Conservation (phyloP, 768 basidiomycete species). For the Crucibulum laeve region DNA sequence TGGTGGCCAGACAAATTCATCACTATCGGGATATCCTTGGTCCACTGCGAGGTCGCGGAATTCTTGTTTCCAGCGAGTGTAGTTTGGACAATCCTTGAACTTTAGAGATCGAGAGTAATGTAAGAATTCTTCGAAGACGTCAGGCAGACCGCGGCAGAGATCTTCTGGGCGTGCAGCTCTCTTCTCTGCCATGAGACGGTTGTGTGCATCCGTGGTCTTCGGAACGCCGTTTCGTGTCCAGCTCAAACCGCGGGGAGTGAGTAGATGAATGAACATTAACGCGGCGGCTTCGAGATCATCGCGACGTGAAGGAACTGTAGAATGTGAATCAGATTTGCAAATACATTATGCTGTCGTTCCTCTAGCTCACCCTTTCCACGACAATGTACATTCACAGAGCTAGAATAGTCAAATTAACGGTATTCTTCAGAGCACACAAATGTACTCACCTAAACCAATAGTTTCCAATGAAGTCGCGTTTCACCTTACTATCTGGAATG, state of each 20-base stretch:
- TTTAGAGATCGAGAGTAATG: conserved; percentile 65
- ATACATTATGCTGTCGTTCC: conserved; percentile 9
- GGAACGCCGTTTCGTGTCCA: conserved; percentile 85
- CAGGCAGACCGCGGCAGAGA: conserved; percentile 64
- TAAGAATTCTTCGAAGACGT: conserved; percentile 74
- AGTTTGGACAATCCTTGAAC: conserved; percentile 69
- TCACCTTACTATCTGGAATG: conserved; percentile 62
- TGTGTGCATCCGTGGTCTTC: conserved; percentile 60
- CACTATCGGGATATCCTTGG: conserved; percentile 51
- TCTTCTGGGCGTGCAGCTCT: conserved; percentile 55
- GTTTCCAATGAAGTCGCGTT: conserved; percentile 77
- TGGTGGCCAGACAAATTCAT: conserved; percentile 74
- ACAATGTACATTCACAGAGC: conserved; percentile 74
- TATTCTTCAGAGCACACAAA: background rate
- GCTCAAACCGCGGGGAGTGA: conserved; percentile 69
- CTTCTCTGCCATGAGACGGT: conserved; percentile 62
- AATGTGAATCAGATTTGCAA: conserved; percentile 4
- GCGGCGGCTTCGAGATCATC: conserved; percentile 78
- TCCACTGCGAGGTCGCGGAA: conserved; percentile 61
- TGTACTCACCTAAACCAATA: conserved; percentile 69
- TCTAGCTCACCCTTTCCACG: conserved; percentile 56
- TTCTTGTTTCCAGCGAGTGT: conserved; percentile 57
- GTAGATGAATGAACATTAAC: conserved; percentile 75
- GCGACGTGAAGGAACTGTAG: conserved; percentile 67
- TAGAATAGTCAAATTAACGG: conserved; percentile 12